A percentile compares a stretch with the other conserved stretches of the same genome.
Evolutionary conservation across 2,329 filamentous ascomycete genomes (phyloP).

Genomic region (Talaromyces sp.): DNA sequence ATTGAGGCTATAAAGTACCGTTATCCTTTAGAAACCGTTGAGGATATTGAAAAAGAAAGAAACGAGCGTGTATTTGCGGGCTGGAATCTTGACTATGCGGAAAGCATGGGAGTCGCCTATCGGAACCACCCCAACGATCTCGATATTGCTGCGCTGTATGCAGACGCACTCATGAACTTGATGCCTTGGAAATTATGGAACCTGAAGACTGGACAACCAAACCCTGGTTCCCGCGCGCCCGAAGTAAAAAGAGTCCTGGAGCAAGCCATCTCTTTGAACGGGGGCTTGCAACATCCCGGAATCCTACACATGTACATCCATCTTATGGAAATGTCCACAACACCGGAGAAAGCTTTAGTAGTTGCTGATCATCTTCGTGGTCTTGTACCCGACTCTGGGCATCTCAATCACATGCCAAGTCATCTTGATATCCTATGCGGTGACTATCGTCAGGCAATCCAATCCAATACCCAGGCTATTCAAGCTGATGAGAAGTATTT

Average conservation of each 20-base stretch:
- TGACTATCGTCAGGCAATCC: slow-evolving; percentile 61
- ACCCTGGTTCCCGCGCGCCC: slow-evolving; percentile 50
- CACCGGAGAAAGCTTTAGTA: slow-evolving; percentile 57
- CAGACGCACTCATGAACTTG: slow-evolving; percentile 61
- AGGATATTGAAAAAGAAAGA: background rate
- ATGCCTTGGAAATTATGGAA: slow-evolving; percentile 64
- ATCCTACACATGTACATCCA: slow-evolving; percentile 72
- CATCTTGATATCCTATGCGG: slow-evolving; percentile 68
- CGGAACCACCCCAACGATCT: slow-evolving; percentile 50
- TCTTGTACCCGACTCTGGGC: slow-evolving; percentile 62
- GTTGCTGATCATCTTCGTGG: slow-evolving; percentile 57
- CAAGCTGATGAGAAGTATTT: slow-evolving; percentile 62
- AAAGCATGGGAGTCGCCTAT: slow-evolving; percentile 56
- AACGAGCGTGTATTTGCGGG: background rate
- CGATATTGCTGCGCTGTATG: slow-evolving; percentile 60
- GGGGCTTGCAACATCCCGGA: slow-evolving; percentile 57
- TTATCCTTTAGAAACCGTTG: background rate
- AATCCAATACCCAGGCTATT: slow-evolving; percentile 60
- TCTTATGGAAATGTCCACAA: slow-evolving; percentile 68
- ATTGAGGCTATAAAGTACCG: slow-evolving; percentile 4
- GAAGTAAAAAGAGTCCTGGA: slow-evolving; percentile 58
- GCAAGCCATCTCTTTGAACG: slow-evolving; percentile 16
- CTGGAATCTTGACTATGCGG: slow-evolving; percentile 46
- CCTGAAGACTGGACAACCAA: slow-evolving; percentile 53
- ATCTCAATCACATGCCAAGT: slow-evolving; percentile 68